Evolutionary conservation across 495 filamentous ascomycete species (phyloP), one percentile per base, ranked within the genome.

Genomic region (Neurospora sp.): DNA sequence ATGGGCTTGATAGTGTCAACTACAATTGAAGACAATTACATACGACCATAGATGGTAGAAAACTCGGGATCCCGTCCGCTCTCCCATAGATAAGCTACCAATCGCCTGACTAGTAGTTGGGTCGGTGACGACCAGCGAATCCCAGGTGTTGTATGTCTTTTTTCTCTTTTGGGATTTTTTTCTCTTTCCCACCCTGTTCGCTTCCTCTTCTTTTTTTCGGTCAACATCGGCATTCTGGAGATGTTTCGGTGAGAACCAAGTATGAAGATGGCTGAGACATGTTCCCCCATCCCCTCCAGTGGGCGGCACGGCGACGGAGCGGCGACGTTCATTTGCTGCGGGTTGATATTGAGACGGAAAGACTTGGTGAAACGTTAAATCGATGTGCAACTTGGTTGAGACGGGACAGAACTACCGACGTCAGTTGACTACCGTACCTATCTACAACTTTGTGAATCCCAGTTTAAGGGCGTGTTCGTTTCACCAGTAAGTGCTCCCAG

Each of bases 51-150:
- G 12, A 27, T 31, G 27, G 22, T 61, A 31, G 83, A 84, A 72
- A 80, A 81, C 75, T 80, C 81, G 83, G 83, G 79, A 83, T 83
- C 83, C 84, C 82, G 84, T 85, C 81, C 81, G 84, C 81, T 85
- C 84, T 83, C 20, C 31, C 31, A 35, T 35, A 35, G 31, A 35
- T 35, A 35, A 35, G 31, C 31, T 35, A 35, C 31, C 31, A 22
- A 53, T 20, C n/a, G 48, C 48, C 22, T 27, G 79, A 83, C 76
- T 77, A 84, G 84, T 83, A 84, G 80, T 85, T 81, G 79, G 80
- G 83, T 85, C 78, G 84, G 81, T 84, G 84, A 84, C 81, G 79
- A 85, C 71, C 69, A 76, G 76, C 69, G 76, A 76, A 76, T 78
- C 69, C 76, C 73, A 59, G 76, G 76, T 73, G 76, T 76, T 78